Evolutionary conservation across 2,329 filamentous ascomycete species (phyloP), one percentile per base, ranked within the genome.

Genomic region (Calonectria hawksworthii): DNA sequence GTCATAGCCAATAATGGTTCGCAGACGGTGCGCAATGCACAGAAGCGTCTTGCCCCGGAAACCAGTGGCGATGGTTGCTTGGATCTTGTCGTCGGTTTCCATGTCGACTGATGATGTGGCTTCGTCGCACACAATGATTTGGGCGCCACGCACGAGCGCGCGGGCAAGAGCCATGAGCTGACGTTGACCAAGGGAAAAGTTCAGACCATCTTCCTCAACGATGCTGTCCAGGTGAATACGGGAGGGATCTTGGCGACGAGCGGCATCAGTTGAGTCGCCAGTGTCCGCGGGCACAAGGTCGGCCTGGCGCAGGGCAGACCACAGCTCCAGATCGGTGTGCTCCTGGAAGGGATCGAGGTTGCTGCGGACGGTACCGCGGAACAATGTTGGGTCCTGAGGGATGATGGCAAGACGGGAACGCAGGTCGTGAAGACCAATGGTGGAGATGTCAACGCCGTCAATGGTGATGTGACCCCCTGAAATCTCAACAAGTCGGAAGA

Each of bases 111-210:
- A 94, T 1, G 93, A 95, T 0, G 97, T 99, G 1, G 97, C 97
- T 85, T 99, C 97, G 87, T 99, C 97, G 85, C 96, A 98, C 65
- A 99, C 93, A 80, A 99, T 98, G 85, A 99, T 98, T 80, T 94
- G 95, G 0, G 93, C 94, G 54, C 93, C 92, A 47, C 96, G 93
- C 6, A 99, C 96, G 3, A 99, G 91, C 0, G 97, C 97, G 0
- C 97, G 93, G 0, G 96, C 96, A 1, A 99, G 90, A 1, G 97
- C 97, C 94, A 99, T 98, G 64, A 99, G 91, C 85, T 99, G 97
- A 4, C 97, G 92, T 86, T 99, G 96, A 9, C 96, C 96, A 13
- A 99, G 93, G 0, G 95, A 98, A 88, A 98, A 98, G 86, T 99
- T 99, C 75, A 98, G 90, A 0, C 97, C 97, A 86, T 98, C 96